Evolutionary conservation across 805 yeast genomes (phyloP), one percentile per base, ranked within the genome.

Genomic region (Allodekkera sacchari): DNA sequence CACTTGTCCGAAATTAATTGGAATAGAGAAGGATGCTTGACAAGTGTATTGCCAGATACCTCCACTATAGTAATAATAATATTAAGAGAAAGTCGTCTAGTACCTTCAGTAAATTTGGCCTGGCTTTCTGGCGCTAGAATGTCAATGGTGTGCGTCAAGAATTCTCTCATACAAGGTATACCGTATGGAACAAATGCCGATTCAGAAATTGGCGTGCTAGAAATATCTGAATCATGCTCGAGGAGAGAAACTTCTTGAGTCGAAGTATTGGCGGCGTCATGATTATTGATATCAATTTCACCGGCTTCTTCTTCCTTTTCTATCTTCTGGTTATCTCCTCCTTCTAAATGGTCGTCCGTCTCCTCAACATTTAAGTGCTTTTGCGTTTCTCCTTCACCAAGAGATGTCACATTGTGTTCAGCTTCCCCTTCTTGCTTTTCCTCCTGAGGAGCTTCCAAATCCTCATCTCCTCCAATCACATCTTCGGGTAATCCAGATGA

Each of bases 41-140:
- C 62, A 31, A 87, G 66, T 11, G 61, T 64, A 32, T 64, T 60
- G 3, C 96, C 96, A 8, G 85, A 66, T 5, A 83, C 77, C 55
- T 92, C 97, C 30, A 92, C 66, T 1, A 94, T 81, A 1, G 80
- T 77, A 33, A 76, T 77, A 25, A 92, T 64, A 25, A 89, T 67
- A 18, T 78, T 70, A 22, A 92, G 58, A 1, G 95, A 92, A 59
- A 89, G 75, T 10, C 83, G 78, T 35, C 95, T 71, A 0, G 96
- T 78, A 18, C 84, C 69, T 52, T 89, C 96, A 39, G 89, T 83
- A 47, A 85, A 92, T 46, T 83, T 85, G 46, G 74, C 73, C 49
- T 81, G 84, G 45, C 84, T 82, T 22, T 78, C 74, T 0, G 95
- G 94, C 8, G 92, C 77, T 21, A 88, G 66, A 55, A 88, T 74